Conservation (phyloP, 2,329 filamentous ascomycete genomes). For the Aspergillus alliaceus region DNA sequence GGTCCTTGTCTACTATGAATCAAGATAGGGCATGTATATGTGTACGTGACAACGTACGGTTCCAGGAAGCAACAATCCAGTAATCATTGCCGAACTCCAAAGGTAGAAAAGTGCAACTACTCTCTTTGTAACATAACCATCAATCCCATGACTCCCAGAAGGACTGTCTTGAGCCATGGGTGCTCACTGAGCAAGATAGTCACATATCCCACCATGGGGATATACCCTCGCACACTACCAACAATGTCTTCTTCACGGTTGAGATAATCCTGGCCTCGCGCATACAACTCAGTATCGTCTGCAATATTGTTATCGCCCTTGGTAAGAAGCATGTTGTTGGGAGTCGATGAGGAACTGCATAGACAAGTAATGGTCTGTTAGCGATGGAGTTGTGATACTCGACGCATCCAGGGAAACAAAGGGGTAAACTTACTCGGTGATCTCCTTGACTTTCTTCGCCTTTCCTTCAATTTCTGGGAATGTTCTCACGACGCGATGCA, state of each 20-base stretch:
- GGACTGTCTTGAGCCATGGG: conserved; percentile 93
- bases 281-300: conserved; percentile 91
- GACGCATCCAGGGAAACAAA: background rate
- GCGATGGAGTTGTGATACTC: background rate
- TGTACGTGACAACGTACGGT: background rate
- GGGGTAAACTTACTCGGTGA: conserved; percentile 26
- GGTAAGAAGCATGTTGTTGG: conserved; percentile 68
- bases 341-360: conserved; percentile 23
- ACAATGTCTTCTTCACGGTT: conserved; percentile 82
- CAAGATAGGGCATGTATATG: too few relatives aligned
- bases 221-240: conserved; percentile 85
- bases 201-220: conserved; percentile 94
- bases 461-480: conserved; percentile 51
- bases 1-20: background rate
- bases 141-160: conserved; percentile 92
- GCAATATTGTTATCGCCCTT: conserved; percentile 97
- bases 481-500: conserved; percentile 81
- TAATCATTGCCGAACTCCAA: background rate
- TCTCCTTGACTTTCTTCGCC: conserved; percentile 36
- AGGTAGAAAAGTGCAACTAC: conserved; percentile 43
- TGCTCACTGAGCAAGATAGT: conserved; percentile 95
- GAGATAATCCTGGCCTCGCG: conserved; percentile 81
- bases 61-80: background rate
- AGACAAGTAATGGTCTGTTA: conserved; percentile 2
- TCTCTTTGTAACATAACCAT: conserved; percentile 91